Base-by-base conservation (phyloP, 768 basidiomycete genomes). In the Russula compacta region DNA sequence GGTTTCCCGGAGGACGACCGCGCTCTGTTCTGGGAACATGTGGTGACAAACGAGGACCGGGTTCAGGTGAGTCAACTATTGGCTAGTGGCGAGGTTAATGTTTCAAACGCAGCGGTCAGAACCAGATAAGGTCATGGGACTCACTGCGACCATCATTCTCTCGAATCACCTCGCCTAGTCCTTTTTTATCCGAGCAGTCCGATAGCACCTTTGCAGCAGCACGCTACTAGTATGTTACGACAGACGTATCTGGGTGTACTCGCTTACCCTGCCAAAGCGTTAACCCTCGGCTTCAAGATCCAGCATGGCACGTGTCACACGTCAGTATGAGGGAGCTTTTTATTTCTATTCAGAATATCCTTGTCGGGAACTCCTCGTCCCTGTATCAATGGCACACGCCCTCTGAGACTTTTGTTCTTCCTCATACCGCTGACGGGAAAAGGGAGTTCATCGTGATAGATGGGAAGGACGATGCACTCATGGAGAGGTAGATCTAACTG, bases 131-230 rank as follows among this genome's bases (percentile, higher is more conserved):
- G 53, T 87, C 85, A 2, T 91, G 89, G 89, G 86, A 87, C 69
- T 68, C 78, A 59, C 70, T 82, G 50, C 74, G 77, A 32, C 67
- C 74, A 5, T 71, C 72, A 4, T 73, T 72, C 55, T 65, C 69
- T 1, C 63, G 60, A 4, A 62, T 63, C 12, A 69, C 76, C 10
- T 70, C 72, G 17, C 72, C 75, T 0, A 79, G 83, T 0, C 75
- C 84, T 0, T 86, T 90, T 67, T 71, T 92, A 24, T 86, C 88
- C 5, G 87, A 90, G 69, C 87, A 89, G 69, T 74, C 80, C 57
- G 68, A 71, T 43, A 64, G 74, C 10, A 70, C 82, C 6, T 83
- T 81, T 59, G 77, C 81, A 6, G 78, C 83, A 9, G 80, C 82
- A n/a, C 77, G 81, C 69, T 75, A 84, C 60, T 74, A 80, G 88